A percentile compares a stretch with the other conserved stretches of the same genome.
These are phyloP conservation scores for Phaeomoniella chlamydospora DNA, from an alignment of 2,329 filamentous ascomycete genomes.

Conservation along the genomic window DNA sequence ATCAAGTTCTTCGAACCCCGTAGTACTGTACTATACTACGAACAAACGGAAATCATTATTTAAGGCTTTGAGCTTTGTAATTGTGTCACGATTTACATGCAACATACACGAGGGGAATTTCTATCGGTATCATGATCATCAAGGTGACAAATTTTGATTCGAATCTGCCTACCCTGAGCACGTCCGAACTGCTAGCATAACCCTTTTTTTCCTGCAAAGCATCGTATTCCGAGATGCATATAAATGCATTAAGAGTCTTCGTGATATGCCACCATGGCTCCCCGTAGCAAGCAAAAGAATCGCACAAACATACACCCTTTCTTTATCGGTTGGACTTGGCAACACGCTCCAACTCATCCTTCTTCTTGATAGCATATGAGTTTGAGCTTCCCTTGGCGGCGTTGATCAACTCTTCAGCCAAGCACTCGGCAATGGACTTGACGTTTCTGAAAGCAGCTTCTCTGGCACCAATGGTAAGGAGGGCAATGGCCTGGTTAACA, in stretches of 20 bases:
- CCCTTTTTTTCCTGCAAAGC: background rate
- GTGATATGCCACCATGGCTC: background rate
- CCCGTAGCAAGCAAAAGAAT: background rate
- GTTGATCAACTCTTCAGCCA: conserved; percentile 99
- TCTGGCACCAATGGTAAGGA: conserved; percentile 96
- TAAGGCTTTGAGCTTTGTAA: no score
- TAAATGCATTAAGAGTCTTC: background rate
- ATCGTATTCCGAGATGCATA: background rate
- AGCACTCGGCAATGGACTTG: conserved; percentile 99
- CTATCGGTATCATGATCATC: no score
- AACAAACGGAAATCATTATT: no score
- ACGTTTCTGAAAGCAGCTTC: conserved; percentile 99
- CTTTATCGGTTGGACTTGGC: conserved; percentile 99
- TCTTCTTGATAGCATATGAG: conserved; percentile 99
- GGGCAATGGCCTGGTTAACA: conserved; percentile 99
- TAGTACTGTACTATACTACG: no score
- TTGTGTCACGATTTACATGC: no score
- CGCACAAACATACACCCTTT: conserved; percentile 1
- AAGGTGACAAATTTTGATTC: background rate
- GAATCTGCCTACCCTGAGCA: background rate
- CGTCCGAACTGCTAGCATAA: background rate
- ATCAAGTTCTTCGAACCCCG: no score
- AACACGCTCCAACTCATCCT: conserved; percentile 99
- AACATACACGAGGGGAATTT: no score
- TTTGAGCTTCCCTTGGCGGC: conserved; percentile 99